Evolutionary conservation across 495 filamentous ascomycete genomes (phyloP).

Genomic region (Penicillium manginii): DNA sequence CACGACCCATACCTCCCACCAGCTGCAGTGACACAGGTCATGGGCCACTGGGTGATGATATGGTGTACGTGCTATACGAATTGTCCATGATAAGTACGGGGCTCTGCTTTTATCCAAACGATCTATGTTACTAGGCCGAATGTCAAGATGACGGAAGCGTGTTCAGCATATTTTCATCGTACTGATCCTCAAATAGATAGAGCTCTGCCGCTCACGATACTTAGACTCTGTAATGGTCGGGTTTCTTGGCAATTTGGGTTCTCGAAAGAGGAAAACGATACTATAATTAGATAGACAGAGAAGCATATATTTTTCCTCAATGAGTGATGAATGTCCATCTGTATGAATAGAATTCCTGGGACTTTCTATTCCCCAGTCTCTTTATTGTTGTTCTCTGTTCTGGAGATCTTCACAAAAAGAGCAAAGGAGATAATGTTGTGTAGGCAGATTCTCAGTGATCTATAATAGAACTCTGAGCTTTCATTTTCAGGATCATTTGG

Average conservation of each 20-base stretch:
- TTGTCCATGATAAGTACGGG: too few relatives aligned
- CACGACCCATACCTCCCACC: too few relatives aligned
- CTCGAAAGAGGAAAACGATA: not conserved
- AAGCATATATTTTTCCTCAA: slow-evolving; percentile 10
- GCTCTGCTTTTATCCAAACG: too few relatives aligned
- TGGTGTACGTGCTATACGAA: too few relatives aligned
- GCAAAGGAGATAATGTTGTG: slow-evolving; percentile 5
- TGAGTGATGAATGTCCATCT: slow-evolving; percentile 5
- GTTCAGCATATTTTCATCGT: not conserved
- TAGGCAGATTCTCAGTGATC: slow-evolving; percentile 10
- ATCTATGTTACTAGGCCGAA: too few relatives aligned
- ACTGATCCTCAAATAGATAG: not conserved
- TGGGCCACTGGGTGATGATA: too few relatives aligned
- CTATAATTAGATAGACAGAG: slow-evolving; percentile 12
- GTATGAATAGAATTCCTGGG: slow-evolving; percentile 7
- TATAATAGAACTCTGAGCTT: slow-evolving; percentile 7
- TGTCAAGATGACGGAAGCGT: not conserved
- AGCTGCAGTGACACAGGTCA: not conserved
- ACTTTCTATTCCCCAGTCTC: slow-evolving; percentile 14
- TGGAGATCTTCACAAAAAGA: slow-evolving; percentile 7
- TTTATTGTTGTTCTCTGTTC: slow-evolving; percentile 10
- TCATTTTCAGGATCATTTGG: slow-evolving; percentile 10
- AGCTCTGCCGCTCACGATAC: not conserved
- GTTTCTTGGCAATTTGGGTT: not conserved
- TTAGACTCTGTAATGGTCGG: not conserved